Base-by-base conservation (phyloP, 2,329 filamentous ascomycete species). In the Microsporum audouinii region DNA sequence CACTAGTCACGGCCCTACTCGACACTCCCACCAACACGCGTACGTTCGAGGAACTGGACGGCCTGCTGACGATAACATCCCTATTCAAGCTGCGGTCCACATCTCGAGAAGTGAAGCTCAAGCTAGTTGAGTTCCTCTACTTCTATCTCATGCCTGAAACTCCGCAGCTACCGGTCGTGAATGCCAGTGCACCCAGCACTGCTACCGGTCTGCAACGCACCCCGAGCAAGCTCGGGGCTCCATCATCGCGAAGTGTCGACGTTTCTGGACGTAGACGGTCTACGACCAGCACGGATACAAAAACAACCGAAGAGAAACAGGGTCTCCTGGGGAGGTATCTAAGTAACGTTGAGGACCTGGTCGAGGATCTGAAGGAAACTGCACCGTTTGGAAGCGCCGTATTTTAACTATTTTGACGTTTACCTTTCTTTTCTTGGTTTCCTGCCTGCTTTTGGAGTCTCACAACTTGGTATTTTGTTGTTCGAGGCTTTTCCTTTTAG, bases 141-240 rank as follows among this genome's bases (percentile, higher is more conserved):
- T 97, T 97, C 75, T 99, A 97, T 75, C 86, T 99, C 67, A 96
- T 97, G 87, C 91, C 92, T 58, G 94, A 99, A 76, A 84, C 83
- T 0, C 85, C 79, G 1, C 41, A 53, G 29, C n/a, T 68, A 45
- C 62, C 68, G 8, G 27, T 66, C 57, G 64, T 62, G 61, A 33
- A 66, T 63, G 39, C 51, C 29, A 59, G 53, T 36, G 31, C 56
- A 10, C 70, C 74, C 0, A 76, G 74, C 62, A 73, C 75, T 1
- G 75, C 73, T 3, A 65, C 70, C 7, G 78, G 85, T 69, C 74
- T 85, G 63, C 84, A 87, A 73, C 81, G 84, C 63, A 88, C 84
- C 69, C 85, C 86, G 0, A 88, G 83, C 73, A 89, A 88, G 74
- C 76, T 87, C 12, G 43, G 43, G 5, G 80, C 79, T 2, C 82